Evolutionary conservation across 2,329 filamentous ascomycete species (phyloP).

Genomic region (Hypoxylon sp.): DNA sequence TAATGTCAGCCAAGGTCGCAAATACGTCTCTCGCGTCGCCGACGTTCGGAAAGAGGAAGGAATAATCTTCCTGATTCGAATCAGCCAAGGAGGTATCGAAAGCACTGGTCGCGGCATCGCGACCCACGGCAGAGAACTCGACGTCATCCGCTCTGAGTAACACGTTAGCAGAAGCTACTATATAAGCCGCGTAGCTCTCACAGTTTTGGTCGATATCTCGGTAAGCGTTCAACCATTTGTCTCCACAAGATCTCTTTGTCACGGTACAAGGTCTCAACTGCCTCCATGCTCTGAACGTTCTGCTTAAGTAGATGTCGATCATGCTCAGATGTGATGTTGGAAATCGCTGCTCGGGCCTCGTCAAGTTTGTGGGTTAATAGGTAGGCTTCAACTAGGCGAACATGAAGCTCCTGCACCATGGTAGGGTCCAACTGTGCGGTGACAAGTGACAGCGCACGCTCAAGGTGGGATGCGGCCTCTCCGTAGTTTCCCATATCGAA

Average conservation of each 20-base stretch:
- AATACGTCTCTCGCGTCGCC: constrained; percentile 8
- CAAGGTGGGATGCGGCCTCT: neutral
- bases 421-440: neutral
- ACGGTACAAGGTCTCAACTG: neutral
- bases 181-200: neutral
- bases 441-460: neutral
- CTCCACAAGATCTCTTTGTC: neutral
- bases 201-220: constrained; percentile 4
- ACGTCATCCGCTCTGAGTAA: neutral
- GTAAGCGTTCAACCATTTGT: neutral
- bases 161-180: neutral
- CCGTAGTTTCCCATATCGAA: constrained; percentile 3
- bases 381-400: neutral
- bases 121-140: neutral
- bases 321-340: constrained; percentile 1
- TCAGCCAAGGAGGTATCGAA: neutral
- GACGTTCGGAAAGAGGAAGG: constrained; percentile 4
- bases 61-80: neutral
- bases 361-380: neutral
- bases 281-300: neutral
- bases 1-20: neutral
- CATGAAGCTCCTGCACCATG: neutral
- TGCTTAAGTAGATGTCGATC: neutral
- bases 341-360: neutral
- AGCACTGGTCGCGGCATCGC: neutral